These are phyloP conservation scores for Saururus chinensis DNA, from an alignment of 164 flowering plant genomes.

Conservation along the genomic window DNA sequence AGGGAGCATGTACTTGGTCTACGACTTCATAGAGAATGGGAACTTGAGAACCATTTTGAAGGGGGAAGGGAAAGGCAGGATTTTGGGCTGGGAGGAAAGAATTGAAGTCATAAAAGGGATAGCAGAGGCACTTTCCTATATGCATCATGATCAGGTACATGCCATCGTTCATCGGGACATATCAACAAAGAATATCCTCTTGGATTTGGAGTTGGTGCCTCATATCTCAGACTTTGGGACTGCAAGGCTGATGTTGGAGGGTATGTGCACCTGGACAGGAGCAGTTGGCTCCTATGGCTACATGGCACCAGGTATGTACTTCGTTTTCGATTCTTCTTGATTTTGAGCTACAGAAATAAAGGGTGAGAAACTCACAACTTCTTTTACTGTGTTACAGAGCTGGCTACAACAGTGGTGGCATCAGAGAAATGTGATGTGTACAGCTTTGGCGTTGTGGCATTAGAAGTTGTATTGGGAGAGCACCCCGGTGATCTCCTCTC, in stretches of 20 bases:
- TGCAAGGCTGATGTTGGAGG: conserved; percentile 10
- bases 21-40: conserved; percentile 25
- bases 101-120: conserved; percentile 15
- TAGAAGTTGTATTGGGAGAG: conserved; percentile 8
- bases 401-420: conserved; percentile 8
- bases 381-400: conserved; percentile 3
- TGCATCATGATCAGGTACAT: conserved; percentile 6
- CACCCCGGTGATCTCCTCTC: conserved; percentile 15
- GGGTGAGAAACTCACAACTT: not conserved
- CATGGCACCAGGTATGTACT: conserved; percentile 9
- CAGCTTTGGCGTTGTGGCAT: conserved; percentile 11
- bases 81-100: conserved; percentile 15
- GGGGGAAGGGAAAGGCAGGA: conserved; percentile 5
- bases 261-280: not conserved
- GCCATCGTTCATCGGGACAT: conserved; percentile 11
- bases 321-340: not conserved
- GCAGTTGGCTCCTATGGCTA: conserved; percentile 9
- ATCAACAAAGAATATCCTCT: conserved; percentile 12
- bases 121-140: conserved; percentile 18
- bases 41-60: conserved; percentile 11
- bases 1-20: conserved; percentile 19
- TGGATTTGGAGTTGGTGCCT: conserved; percentile 12
- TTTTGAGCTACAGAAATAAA: no score
- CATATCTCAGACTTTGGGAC: conserved; percentile 18
- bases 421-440: conserved; percentile 11